Conservation (phyloP, 2,329 filamentous ascomycete genomes). For the Colletotrichum cuscutae region DNA sequence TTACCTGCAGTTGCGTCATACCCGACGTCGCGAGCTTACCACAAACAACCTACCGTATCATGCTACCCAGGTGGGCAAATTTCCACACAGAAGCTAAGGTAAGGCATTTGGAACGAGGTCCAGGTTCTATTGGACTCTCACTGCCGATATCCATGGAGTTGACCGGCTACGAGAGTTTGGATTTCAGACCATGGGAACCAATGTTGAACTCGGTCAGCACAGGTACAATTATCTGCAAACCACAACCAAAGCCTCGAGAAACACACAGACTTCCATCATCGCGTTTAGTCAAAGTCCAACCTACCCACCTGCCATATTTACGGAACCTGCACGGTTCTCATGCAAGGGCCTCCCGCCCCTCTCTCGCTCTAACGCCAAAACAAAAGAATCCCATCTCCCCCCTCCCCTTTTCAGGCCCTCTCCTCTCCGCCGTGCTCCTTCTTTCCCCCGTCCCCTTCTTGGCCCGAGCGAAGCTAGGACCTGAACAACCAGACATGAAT, state of each 20-base stretch:
- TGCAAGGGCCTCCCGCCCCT: conserved; percentile 26
- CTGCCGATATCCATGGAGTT: too few relatives aligned
- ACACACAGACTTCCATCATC: conserved; percentile 21
- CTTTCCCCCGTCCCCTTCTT: not conserved
- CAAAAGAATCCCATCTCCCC: conserved; percentile 13
- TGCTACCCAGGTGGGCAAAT: not conserved
- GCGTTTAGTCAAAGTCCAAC: conserved; percentile 2
- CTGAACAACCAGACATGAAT: conserved; percentile 2
- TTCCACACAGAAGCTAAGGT: not conserved
- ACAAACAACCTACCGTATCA: not conserved
- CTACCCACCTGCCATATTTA: conserved; percentile 22
- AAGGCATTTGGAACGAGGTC: too few relatives aligned
- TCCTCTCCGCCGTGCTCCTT: not conserved
- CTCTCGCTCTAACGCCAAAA: not conserved
- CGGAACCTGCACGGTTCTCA: conserved; percentile 18
- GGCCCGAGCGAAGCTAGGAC: not conserved
- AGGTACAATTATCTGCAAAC: too few relatives aligned
- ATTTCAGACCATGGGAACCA: not conserved
- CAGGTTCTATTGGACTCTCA: too few relatives aligned
- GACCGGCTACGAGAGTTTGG: too few relatives aligned
- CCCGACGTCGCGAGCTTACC: not conserved
- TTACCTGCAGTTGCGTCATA: conserved; percentile 15
- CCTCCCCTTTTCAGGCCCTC: not conserved
- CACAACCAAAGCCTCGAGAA: not conserved
- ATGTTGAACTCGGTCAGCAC: not conserved